These are phyloP conservation scores for Psidium guajava DNA, from an alignment of 345 rosid species.

Conservation along the genomic window DNA sequence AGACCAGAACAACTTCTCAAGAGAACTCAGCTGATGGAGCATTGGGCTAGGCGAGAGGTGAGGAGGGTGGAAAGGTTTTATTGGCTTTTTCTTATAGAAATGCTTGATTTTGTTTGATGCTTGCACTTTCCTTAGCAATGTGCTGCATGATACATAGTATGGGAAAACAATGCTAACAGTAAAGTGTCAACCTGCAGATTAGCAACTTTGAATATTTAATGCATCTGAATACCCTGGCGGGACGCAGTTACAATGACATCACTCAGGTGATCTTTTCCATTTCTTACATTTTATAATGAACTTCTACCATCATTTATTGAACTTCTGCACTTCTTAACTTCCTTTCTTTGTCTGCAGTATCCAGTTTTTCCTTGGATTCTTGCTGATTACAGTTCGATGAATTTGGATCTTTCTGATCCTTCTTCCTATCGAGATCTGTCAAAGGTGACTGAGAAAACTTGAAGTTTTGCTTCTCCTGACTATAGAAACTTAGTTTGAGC, in stretches of 20 bases:
- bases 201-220: constrained; percentile 97
- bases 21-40: constrained; percentile 94
- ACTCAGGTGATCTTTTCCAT: constrained; percentile 57
- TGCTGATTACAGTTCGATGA: constrained; percentile 69
- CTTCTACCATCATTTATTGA: background rate
- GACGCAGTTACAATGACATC: constrained; percentile 97
- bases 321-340: constrained; percentile 1
- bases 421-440: constrained; percentile 90
- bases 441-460: constrained; percentile 45
- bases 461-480: background rate
- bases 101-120: background rate
- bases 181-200: constrained; percentile 48
- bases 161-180: background rate
- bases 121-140: background rate
- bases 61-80: background rate
- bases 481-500: background rate
- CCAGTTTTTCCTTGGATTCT: constrained; percentile 99
- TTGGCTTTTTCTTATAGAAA: background rate
- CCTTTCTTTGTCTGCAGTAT: constrained; percentile 52
- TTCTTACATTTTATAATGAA: background rate
- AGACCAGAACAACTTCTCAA: constrained; percentile 94
- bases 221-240: constrained; percentile 96
- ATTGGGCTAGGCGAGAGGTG: constrained; percentile 99
- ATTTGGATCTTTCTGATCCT: constrained; percentile 73
- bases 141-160: background rate